Conservation (phyloP, 495 filamentous ascomycete species). For the Penicillium silybi region DNA sequence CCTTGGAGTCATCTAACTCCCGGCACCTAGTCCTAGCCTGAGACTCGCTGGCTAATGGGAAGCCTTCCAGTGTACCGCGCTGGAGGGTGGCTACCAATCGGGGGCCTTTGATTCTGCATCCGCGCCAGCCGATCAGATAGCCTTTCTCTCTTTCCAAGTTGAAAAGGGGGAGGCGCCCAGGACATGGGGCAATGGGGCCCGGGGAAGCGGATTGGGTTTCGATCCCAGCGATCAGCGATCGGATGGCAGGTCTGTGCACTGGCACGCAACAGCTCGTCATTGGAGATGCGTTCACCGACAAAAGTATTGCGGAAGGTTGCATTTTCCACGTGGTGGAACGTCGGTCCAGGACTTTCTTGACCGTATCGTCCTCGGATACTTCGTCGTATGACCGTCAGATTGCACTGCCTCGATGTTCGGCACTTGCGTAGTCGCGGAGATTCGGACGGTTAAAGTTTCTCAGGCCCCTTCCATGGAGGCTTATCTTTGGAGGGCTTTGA, state of each 20-base stretch:
- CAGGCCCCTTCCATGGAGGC: neutral
- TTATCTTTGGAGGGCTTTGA: neutral
- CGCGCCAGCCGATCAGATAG: constrained; percentile 25
- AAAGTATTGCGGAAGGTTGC: constrained; percentile 5
- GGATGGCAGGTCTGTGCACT: constrained; percentile 1
- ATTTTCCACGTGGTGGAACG: constrained; percentile 22
- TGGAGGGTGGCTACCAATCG: constrained; percentile 20
- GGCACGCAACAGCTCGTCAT: neutral
- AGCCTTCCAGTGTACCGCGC: constrained; percentile 14
- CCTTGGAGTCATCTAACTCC: neutral
- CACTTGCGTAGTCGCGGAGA: constrained; percentile 6
- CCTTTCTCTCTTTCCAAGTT: neutral
- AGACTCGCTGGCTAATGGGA: constrained; percentile 16
- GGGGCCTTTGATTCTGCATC: constrained; percentile 15
- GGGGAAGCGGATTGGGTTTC: constrained; percentile 13
- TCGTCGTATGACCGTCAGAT: constrained; percentile 2
- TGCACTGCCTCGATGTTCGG: neutral
- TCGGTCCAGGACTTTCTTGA: constrained; percentile 2
- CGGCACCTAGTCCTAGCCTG: constrained; percentile 1
- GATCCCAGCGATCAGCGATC: constrained; percentile 11
- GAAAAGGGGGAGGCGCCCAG: neutral
- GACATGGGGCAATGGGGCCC: neutral
- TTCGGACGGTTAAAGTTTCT: constrained; percentile 2
- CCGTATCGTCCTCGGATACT: neutral
- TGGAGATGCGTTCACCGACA: neutral